These are phyloP conservation scores for Fusarium xyrophilum DNA, from an alignment of 2,329 filamentous ascomycete genomes.

Conservation along the genomic window DNA sequence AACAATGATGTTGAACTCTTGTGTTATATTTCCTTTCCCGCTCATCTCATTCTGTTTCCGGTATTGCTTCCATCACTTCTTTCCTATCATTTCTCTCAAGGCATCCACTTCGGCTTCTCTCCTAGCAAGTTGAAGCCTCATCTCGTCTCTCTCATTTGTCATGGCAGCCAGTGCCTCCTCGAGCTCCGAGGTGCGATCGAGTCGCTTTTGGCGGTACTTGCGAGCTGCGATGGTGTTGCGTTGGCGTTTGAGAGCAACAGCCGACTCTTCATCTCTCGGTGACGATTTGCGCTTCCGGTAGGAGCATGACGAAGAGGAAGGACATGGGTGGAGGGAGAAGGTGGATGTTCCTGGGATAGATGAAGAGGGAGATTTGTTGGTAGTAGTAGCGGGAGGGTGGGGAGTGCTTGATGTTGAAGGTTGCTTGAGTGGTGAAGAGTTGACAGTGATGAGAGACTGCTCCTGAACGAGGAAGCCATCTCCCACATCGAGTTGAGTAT, in stretches of 20 bases:
- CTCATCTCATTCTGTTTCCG: conserved; percentile 29
- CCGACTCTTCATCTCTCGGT: conserved; percentile 35
- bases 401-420: conserved; percentile 13
- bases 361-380: conserved; percentile 30
- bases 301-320: conserved; percentile 24
- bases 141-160: conserved; percentile 67
- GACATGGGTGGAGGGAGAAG: conserved; percentile 34
- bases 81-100: conserved; percentile 58
- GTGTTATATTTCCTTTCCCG: not conserved
- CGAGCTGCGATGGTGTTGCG: conserved; percentile 75
- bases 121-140: conserved; percentile 67
- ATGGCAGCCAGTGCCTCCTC: conserved; percentile 66
- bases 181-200: conserved; percentile 69
- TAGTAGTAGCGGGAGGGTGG: not conserved
- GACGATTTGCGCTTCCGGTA: conserved; percentile 38
- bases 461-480: conserved; percentile 31
- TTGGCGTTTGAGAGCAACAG: conserved; percentile 61
- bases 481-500: conserved; percentile 22
- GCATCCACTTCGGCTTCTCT: conserved; percentile 71
- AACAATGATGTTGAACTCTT: not conserved
- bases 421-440: conserved; percentile 22
- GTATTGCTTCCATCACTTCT: conserved; percentile 24
- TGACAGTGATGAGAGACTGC: conserved; percentile 20
- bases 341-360: conserved; percentile 36
- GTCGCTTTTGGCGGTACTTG: conserved; percentile 73